phyloP scores from a whole-genome alignment of 2,329 filamentous ascomycete genomes.

The Pestalotiopsis sp. region DNA sequence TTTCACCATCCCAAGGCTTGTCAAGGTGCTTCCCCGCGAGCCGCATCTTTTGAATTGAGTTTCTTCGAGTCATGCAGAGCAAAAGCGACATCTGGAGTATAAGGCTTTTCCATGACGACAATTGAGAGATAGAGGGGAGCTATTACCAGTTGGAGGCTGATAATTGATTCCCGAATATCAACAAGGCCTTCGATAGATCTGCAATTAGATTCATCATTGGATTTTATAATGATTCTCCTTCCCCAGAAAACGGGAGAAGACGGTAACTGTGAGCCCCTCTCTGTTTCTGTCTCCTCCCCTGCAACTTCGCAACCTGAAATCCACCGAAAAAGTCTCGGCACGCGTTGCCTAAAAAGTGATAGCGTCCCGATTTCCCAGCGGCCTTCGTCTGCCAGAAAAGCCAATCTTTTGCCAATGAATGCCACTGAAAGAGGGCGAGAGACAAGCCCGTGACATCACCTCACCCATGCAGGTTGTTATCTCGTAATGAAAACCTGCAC shows the following conservation, averaged over 20 bases:
- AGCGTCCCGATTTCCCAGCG: not conserved
- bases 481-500: slow-evolving; percentile 1
- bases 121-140: not conserved
- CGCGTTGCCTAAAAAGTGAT: slow-evolving; percentile 1
- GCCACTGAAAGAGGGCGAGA: not conserved
- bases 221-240: not conserved
- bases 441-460: not conserved
- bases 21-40: not conserved
- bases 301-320: not conserved
- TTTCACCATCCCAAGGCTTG: not conserved
- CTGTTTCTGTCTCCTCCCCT: not conserved
- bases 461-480: not conserved
- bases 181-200: not conserved
- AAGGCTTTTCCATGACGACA: not conserved
- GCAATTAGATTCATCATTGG: not conserved
- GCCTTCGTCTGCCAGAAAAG: not conserved
- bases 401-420: too few species aligned
- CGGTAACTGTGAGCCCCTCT: not conserved
- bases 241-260: not conserved
- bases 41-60: not conserved
- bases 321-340: slow-evolving; percentile 6
- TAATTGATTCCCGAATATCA: too few species aligned
- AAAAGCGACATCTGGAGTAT: not conserved
- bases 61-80: not conserved
- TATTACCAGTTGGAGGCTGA: too few species aligned